phyloP scores from a whole-genome alignment of 805 yeast genomes.

The Ascoidea tarda region DNA sequence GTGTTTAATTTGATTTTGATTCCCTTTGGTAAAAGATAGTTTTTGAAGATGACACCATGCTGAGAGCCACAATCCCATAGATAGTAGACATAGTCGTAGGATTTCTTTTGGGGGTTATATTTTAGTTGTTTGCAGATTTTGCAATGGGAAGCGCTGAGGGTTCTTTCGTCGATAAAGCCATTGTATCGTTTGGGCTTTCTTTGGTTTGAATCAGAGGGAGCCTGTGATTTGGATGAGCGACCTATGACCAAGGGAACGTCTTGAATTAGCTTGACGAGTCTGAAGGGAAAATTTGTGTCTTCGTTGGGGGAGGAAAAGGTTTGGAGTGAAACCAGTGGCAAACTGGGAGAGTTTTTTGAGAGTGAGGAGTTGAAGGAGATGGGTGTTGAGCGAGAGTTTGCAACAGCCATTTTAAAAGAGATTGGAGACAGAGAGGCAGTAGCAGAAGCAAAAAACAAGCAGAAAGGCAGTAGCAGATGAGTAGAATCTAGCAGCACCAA shows the following conservation, averaged over 20 bases:
- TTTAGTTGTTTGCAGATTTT: conserved; percentile 1
- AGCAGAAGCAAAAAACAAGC: no score
- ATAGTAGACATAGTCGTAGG: neutral
- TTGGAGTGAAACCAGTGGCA: no score
- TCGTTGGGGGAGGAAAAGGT: neutral
- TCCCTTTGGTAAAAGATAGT: conserved; percentile 7
- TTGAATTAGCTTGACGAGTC: conserved; percentile 4
- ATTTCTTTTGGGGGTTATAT: neutral
- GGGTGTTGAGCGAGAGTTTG: no score
- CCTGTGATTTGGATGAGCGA: conserved; percentile 2
- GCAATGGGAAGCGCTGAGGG: conserved; percentile 8
- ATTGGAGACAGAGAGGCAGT: no score
- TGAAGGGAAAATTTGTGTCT: neutral
- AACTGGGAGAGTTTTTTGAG: no score
- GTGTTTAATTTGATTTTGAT: conserved; percentile 3
- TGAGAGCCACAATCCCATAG: conserved; percentile 10
- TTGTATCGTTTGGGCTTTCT: conserved; percentile 3
- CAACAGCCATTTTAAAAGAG: no score
- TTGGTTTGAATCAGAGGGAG: neutral
- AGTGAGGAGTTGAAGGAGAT: no score
- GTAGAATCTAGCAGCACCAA: no score
- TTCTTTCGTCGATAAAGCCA: conserved; percentile 7
- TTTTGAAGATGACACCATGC: conserved; percentile 9
- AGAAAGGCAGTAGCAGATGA: no score
- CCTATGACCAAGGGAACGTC: conserved; percentile 3